These are phyloP conservation scores for Osmozyma mogii DNA, from an alignment of 805 yeast species.

Conservation along the genomic window DNA sequence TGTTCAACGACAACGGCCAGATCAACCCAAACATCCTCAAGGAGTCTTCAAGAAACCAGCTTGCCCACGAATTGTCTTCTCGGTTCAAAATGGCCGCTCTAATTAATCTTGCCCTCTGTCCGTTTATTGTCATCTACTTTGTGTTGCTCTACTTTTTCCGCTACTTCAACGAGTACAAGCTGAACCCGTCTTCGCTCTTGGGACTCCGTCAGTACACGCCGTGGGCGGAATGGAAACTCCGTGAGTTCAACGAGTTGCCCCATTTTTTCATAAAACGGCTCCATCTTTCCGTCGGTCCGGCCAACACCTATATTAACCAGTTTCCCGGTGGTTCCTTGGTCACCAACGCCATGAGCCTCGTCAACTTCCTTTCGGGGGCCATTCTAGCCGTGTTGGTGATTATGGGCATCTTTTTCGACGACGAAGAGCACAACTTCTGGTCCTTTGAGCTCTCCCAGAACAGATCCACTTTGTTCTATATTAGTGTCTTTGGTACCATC, in stretches of 20 bases:
- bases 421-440: constrained; percentile 69
- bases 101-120: constrained; percentile 74
- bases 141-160: constrained; percentile 77
- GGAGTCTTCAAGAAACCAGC: constrained; percentile 56
- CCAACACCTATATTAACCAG: constrained; percentile 77
- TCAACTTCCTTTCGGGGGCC: constrained; percentile 73
- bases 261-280: constrained; percentile 80
- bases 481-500: constrained; percentile 79
- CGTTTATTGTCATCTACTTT: constrained; percentile 79
- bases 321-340: constrained; percentile 70
- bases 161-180: constrained; percentile 86
- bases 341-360: constrained; percentile 28
- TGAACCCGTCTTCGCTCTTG: constrained; percentile 75
- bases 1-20: constrained; percentile 79
- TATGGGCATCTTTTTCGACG: constrained; percentile 69
- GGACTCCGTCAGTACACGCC: constrained; percentile 80
- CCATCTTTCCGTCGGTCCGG: constrained; percentile 69
- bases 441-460: constrained; percentile 83
- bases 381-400: constrained; percentile 70
- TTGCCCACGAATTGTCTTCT: constrained; percentile 64
- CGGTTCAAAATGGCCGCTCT: constrained; percentile 85
- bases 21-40: constrained; percentile 63
- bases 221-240: constrained; percentile 86
- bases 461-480: constrained; percentile 76
- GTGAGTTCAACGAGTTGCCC: constrained; percentile 90